A percentile compares a stretch with the other conserved stretches of the same genome.
Conservation (phyloP, 1,284 basidiomycete genomes). For the Sporisorium scitamineum region DNA sequence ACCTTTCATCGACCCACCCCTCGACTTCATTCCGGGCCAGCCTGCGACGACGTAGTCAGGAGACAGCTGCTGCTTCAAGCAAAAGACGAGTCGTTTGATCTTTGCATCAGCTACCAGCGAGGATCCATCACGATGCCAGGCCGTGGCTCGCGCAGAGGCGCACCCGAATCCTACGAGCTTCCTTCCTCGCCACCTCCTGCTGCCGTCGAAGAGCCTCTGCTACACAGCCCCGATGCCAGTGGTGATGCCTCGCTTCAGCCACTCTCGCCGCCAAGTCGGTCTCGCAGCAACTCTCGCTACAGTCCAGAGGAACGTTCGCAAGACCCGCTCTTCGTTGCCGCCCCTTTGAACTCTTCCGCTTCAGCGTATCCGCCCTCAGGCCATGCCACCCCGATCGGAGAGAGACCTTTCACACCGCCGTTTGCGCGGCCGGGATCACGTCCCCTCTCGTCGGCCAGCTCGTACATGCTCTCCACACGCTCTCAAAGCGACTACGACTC, state of each 20-base stretch:
- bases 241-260: constrained; percentile 26
- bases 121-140: constrained; percentile 11
- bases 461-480: constrained; percentile 37
- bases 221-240: constrained; percentile 22
- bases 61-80: not conserved
- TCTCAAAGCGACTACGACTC: constrained; percentile 55
- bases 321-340: constrained; percentile 10
- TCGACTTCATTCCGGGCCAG: not conserved
- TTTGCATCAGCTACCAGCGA: not conserved
- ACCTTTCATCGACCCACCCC: not conserved
- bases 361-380: constrained; percentile 13
- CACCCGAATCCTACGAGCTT: constrained; percentile 26
- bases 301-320: constrained; percentile 10
- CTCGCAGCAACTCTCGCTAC: constrained; percentile 23
- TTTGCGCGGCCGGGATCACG: constrained; percentile 16
- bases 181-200: constrained; percentile 24
- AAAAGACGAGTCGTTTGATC: not conserved
- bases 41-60: not conserved
- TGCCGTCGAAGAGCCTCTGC: constrained; percentile 26
- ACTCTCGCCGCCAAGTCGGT: constrained; percentile 25
- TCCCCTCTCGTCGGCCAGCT: constrained; percentile 37
- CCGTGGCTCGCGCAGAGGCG: constrained; percentile 8
- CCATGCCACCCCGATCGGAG: constrained; percentile 11
- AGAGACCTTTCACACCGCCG: constrained; percentile 33
- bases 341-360: constrained; percentile 8